Conservation (phyloP, 1,284 basidiomycete genomes). For the Mycosarcoma maydis region DNA sequence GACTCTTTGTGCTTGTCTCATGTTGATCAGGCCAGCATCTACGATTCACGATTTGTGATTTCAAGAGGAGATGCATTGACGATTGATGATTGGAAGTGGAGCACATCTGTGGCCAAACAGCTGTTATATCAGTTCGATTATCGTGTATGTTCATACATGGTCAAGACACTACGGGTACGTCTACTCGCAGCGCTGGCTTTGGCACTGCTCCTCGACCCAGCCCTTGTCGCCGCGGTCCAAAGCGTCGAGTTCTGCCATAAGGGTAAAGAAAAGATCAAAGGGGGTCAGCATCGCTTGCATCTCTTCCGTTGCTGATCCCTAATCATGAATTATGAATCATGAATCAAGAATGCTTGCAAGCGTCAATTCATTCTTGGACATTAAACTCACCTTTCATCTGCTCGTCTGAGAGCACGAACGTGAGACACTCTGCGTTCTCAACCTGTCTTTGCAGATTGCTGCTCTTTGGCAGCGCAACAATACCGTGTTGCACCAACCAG, state of each 20-base stretch:
- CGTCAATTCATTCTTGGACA: not conserved
- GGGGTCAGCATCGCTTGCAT: not conserved
- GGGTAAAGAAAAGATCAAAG: not conserved
- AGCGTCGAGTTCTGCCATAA: conserved; percentile 26
- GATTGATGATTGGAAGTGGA: too few species aligned
- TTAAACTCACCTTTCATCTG: conserved; percentile 72
- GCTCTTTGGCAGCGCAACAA: conserved; percentile 51
- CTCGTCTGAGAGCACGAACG: conserved; percentile 75
- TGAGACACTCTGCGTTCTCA: conserved; percentile 77
- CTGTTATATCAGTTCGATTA: too few species aligned
- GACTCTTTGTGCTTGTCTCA: too few species aligned
- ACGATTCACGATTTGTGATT: too few species aligned
- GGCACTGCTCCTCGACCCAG: conserved; percentile 38
- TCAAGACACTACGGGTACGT: too few species aligned
- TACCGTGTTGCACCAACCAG: conserved; percentile 76
- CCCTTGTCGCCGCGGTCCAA: conserved; percentile 38
- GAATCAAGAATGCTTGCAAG: not conserved
- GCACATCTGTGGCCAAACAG: too few species aligned
- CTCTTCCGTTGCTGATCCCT: too few species aligned
- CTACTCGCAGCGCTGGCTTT: conserved; percentile 38
- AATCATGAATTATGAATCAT: too few species aligned
- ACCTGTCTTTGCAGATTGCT: conserved; percentile 76
- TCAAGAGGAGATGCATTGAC: too few species aligned
- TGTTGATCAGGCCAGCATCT: too few species aligned
- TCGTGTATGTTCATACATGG: too few species aligned